phyloP scores from a whole-genome alignment of 495 filamentous ascomycete genomes.

The Penicillium samsonianum region DNA sequence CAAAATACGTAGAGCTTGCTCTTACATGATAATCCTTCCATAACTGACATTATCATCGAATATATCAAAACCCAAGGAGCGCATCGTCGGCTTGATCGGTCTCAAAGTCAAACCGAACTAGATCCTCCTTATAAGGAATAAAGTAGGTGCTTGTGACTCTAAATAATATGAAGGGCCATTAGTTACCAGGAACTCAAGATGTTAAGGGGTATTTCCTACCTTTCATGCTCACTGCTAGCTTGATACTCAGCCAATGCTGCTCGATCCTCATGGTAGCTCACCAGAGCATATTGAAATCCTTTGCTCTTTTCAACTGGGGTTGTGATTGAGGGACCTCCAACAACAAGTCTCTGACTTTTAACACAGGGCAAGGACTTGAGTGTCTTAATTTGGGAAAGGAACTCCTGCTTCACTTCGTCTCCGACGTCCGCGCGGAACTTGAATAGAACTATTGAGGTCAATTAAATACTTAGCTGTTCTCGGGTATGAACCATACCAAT shows the following conservation, averaged over 20 bases:
- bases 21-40: no score
- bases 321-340: conserved; percentile 49
- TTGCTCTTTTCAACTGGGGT: conserved; percentile 48
- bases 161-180: neutral
- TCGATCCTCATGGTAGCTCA: conserved; percentile 48
- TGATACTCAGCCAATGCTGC: conserved; percentile 48
- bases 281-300: conserved; percentile 46
- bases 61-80: neutral
- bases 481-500: conserved; percentile 27
- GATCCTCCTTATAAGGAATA: conserved; percentile 49
- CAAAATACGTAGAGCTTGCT: no score
- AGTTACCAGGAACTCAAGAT: neutral
- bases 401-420: conserved; percentile 35
- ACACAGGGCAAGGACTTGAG: conserved; percentile 45
- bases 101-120: conserved; percentile 53
- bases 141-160: conserved; percentile 48
- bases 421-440: conserved; percentile 43
- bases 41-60: neutral
- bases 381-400: conserved; percentile 44
- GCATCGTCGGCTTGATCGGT: conserved; percentile 36
- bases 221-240: conserved; percentile 48
- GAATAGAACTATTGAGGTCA: conserved; percentile 40
- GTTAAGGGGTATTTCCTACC: conserved; percentile 25
- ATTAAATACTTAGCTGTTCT: neutral
- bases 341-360: conserved; percentile 41